These are phyloP conservation scores for Candida frijolesensis DNA, from an alignment of 1,139 yeast species.

Conservation along the genomic window DNA sequence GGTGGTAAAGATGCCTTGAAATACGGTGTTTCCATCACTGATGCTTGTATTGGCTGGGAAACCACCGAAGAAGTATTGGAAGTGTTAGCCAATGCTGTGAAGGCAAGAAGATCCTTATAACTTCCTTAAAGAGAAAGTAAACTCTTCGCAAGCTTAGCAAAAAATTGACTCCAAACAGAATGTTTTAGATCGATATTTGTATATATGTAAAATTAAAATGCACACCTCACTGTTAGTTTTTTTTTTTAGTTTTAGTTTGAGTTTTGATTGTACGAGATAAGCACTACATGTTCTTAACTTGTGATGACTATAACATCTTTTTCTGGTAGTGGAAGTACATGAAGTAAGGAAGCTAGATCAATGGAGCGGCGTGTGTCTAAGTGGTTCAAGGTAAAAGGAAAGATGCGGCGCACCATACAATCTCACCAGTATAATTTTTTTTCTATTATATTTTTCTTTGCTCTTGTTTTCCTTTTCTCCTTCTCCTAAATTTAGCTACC, in stretches of 20 bases:
- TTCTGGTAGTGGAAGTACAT: no score
- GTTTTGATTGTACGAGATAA: not conserved
- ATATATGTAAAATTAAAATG: not conserved
- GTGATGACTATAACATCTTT: no score
- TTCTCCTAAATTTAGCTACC: not conserved
- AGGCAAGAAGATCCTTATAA: constrained; percentile 61
- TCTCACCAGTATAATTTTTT: not conserved
- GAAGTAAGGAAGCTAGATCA: no score
- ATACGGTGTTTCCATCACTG: constrained; percentile 96
- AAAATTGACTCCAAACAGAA: not conserved
- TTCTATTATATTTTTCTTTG: not conserved
- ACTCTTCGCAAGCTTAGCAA: no score
- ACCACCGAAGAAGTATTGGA: constrained; percentile 79
- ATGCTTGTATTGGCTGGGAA: constrained; percentile 95
- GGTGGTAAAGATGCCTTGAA: constrained; percentile 67
- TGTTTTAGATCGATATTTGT: constrained; percentile 5
- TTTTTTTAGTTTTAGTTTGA: not conserved
- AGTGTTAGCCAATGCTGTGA: constrained; percentile 79
- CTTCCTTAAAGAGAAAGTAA: constrained; percentile 1
- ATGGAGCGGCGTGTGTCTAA: no score
- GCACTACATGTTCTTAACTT: not conserved
- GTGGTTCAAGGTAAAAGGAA: no score
- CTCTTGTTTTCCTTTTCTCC: not conserved
- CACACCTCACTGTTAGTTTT: not conserved
- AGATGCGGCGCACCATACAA: not conserved